Conservation (phyloP, 768 basidiomycete species). For the Bullera alba region DNA sequence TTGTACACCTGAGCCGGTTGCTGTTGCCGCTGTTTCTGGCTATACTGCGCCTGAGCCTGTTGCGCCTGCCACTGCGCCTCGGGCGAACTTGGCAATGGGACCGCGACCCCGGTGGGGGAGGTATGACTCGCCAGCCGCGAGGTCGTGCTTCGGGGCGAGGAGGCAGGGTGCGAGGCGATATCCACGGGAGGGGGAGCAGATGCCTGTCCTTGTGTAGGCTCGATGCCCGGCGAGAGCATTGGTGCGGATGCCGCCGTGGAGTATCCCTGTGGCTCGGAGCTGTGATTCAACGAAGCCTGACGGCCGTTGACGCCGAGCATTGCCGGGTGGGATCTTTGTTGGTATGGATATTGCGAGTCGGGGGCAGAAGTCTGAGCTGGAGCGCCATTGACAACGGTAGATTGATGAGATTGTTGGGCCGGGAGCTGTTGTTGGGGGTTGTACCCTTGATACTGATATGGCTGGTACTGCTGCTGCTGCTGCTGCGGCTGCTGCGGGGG, state of each 20-base stretch:
- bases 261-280: background rate
- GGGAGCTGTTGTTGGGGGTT: background rate
- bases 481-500: slow-evolving; percentile 23
- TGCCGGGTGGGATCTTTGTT: too few species aligned
- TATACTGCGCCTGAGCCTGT: slow-evolving; percentile 2
- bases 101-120: background rate
- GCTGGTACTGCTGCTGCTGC: slow-evolving; percentile 25
- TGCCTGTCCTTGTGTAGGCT: too few species aligned
- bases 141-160: slow-evolving; percentile 7
- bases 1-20: slow-evolving; percentile 14
- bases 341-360: too few species aligned
- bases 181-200: slow-evolving; percentile 23
- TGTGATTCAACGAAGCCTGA: slow-evolving; percentile 29
- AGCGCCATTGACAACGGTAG: too few species aligned
- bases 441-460: slow-evolving; percentile 10
- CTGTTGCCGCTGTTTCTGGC: slow-evolving; percentile 1
- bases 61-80: slow-evolving; percentile 3
- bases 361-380: too few species aligned
- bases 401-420: slow-evolving; percentile 33
- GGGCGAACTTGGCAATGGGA: slow-evolving; percentile 2
- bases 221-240: slow-evolving; percentile 2
- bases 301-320: background rate
- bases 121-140: background rate
- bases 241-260: background rate
- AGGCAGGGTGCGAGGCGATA: slow-evolving; percentile 17